Evolutionary conservation across 352 stramenopile species (phyloP).

Genomic region (Ophiocytium majus): DNA sequence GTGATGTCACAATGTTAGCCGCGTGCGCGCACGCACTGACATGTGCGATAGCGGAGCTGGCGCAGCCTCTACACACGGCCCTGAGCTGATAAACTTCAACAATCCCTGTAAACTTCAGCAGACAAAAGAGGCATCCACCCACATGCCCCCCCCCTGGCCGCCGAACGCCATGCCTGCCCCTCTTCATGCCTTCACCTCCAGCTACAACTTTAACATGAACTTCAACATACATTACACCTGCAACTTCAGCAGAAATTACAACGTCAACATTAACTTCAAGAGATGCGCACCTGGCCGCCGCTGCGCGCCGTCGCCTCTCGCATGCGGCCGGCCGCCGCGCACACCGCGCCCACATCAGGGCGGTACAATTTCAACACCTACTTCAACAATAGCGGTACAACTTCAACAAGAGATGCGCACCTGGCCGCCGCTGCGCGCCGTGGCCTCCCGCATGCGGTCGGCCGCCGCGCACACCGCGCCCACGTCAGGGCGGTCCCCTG

Average conservation of each 20-base stretch:
- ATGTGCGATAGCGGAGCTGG: too few relatives aligned
- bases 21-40: too few relatives aligned
- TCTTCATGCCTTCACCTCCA: background rate
- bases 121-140: too few relatives aligned
- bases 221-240: slow-evolving; percentile 18
- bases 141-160: too few relatives aligned
- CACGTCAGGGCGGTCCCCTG: slow-evolving; percentile 24
- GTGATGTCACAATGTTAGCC: too few relatives aligned
- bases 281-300: background rate
- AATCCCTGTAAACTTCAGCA: background rate
- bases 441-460: background rate
- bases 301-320: background rate
- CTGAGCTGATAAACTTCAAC: too few relatives aligned
- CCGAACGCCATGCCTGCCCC: background rate
- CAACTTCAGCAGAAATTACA: background rate
- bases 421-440: background rate
- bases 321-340: too few relatives aligned
- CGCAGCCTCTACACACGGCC: too few relatives aligned
- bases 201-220: background rate
- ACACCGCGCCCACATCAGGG: background rate
- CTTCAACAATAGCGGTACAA: background rate
- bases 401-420: background rate
- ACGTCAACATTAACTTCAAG: background rate
- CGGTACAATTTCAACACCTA: background rate
- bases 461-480: slow-evolving; percentile 22